These are phyloP conservation scores for Fistulinella prunicolor DNA, from an alignment of 768 basidiomycete genomes.

Conservation along the genomic window DNA sequence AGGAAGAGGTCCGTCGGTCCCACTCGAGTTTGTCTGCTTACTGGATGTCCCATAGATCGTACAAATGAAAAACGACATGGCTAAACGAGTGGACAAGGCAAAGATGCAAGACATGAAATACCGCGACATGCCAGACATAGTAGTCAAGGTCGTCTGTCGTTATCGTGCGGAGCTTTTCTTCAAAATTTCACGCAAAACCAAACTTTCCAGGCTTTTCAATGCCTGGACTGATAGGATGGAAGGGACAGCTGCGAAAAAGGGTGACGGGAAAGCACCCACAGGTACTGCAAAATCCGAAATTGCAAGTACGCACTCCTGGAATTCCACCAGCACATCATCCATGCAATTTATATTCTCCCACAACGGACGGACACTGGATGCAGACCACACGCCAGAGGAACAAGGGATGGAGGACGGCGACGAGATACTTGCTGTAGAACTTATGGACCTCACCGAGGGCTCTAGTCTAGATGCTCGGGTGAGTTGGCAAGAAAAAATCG, in stretches of 20 bases:
- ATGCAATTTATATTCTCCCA: constrained; percentile 87
- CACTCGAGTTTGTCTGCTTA: not conserved
- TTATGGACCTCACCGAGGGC: constrained; percentile 85
- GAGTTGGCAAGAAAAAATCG: constrained; percentile 24
- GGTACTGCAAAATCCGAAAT: constrained; percentile 46
- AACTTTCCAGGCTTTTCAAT: constrained; percentile 76
- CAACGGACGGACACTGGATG: constrained; percentile 73
- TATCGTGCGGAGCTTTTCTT: constrained; percentile 91
- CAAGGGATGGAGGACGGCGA: constrained; percentile 85
- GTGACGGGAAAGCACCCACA: constrained; percentile 31
- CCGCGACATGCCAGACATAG: constrained; percentile 85
- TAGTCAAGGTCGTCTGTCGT: constrained; percentile 84
- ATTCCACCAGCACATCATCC: constrained; percentile 37
- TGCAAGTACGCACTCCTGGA: constrained; percentile 43
- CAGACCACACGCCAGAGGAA: constrained; percentile 83
- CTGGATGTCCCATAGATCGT: constrained; percentile 47
- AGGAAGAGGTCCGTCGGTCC: constrained; percentile 61
- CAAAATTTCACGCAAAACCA: constrained; percentile 90
- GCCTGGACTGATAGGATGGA: constrained; percentile 93
- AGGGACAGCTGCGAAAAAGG: constrained; percentile 47
- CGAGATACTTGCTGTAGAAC: constrained; percentile 84
- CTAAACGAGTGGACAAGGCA: constrained; percentile 75
- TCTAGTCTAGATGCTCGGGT: constrained; percentile 63
- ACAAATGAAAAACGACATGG: constrained; percentile 81
- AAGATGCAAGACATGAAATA: constrained; percentile 78